These are phyloP conservation scores for Elongisporangium anandrum DNA, from an alignment of 352 stramenopile genomes.

Conservation along the genomic window DNA sequence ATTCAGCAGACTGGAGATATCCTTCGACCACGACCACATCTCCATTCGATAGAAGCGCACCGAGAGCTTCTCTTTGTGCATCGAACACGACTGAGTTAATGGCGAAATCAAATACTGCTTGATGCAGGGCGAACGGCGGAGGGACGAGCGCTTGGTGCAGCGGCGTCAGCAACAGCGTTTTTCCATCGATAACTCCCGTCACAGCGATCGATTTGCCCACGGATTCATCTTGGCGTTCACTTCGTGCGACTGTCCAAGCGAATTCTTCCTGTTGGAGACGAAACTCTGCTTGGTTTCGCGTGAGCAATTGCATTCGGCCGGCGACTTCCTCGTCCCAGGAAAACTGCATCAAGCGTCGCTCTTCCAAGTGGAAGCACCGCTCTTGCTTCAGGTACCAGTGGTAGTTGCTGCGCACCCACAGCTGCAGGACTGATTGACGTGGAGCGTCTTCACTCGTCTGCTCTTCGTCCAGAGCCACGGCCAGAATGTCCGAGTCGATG, in stretches of 20 bases:
- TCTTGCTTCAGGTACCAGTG: constrained; percentile 86
- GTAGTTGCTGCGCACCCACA: constrained; percentile 81
- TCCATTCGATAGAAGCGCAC: constrained; percentile 35
- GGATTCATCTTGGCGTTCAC: constrained; percentile 9
- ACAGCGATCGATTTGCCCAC: constrained; percentile 29
- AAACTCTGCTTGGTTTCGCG: constrained; percentile 1
- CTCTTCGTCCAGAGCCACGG: constrained; percentile 30
- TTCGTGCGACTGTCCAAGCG: constrained; percentile 31
- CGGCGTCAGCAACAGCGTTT: constrained; percentile 58
- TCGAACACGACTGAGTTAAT: constrained; percentile 65
- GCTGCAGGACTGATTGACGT: constrained; percentile 32
- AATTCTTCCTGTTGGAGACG: constrained; percentile 49
- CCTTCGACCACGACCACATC: constrained; percentile 41
- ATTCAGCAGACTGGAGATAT: constrained; percentile 18
- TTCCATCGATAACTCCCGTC: constrained; percentile 53
- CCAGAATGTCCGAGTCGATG: constrained; percentile 60
- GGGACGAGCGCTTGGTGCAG: constrained; percentile 61
- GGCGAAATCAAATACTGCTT: constrained; percentile 25
- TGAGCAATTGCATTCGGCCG: constrained; percentile 31
- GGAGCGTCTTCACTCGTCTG: neutral
- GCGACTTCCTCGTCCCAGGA: constrained; percentile 55
- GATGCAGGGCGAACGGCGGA: constrained; percentile 53
- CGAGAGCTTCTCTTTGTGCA: constrained; percentile 25
- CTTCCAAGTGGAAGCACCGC: constrained; percentile 12
- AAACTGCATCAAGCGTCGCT: constrained; percentile 23